Evolutionary conservation across 2,329 filamentous ascomycete genomes (phyloP).

Genomic region (Ceratocystis colombiana): DNA sequence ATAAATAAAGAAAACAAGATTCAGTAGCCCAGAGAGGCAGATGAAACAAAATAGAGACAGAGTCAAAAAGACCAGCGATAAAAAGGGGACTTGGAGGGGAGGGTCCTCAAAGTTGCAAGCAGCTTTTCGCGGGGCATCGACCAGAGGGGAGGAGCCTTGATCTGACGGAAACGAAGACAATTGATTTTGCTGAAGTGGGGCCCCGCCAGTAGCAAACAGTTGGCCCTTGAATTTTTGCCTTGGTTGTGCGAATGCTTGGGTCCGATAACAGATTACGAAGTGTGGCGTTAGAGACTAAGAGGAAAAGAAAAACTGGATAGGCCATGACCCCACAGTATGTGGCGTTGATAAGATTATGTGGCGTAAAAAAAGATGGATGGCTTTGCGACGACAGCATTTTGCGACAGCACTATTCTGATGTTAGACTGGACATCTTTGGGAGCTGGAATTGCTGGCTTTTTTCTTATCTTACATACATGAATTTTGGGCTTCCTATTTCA

Average conservation of each 20-base stretch:
- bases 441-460: too few relatives aligned
- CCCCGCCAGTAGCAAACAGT: too few relatives aligned
- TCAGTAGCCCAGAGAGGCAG: neutral
- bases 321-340: neutral
- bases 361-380: conserved; percentile 11
- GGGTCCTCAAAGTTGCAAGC: conserved; percentile 11
- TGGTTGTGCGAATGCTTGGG: conserved; percentile 22
- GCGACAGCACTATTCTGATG: conserved; percentile 1
- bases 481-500: neutral
- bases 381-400: conserved; percentile 8
- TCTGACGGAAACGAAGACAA: conserved; percentile 23
- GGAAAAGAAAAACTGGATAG: neutral
- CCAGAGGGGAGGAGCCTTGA: conserved; percentile 16
- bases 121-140: conserved; percentile 20
- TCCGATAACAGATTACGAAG: conserved; percentile 20
- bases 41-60: conserved; percentile 1
- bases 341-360: neutral
- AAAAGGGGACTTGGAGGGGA: conserved; percentile 8
- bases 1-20: conserved; percentile 2
- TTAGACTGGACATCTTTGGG: too few relatives aligned
- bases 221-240: conserved; percentile 10
- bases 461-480: too few relatives aligned
- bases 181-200: conserved; percentile 25
- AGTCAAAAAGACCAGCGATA: neutral
- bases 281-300: conserved; percentile 11